A percentile compares a stretch with the other conserved stretches of the same genome.
phyloP scores from a whole-genome alignment of 345 rosid species.

The Citrus medica region DNA sequence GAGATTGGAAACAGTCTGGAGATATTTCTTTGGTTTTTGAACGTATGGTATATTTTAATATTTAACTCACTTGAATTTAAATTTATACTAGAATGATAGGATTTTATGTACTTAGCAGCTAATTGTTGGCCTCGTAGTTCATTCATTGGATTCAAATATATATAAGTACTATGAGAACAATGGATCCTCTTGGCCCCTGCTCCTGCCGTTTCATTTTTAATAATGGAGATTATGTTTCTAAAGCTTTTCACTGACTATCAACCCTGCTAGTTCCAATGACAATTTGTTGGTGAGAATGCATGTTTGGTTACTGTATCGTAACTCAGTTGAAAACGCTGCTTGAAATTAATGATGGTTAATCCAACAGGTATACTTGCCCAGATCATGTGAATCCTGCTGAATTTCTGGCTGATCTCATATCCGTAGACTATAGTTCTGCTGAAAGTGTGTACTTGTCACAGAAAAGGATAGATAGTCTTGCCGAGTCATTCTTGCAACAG shows the following conservation, averaged over 20 bases:
- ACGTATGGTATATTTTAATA: background rate
- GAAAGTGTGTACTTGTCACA: slow-evolving; percentile 72
- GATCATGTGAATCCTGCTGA: slow-evolving; percentile 96
- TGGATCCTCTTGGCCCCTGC: background rate
- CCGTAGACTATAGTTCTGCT: slow-evolving; percentile 82
- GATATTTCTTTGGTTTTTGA: background rate
- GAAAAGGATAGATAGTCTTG: slow-evolving; percentile 87
- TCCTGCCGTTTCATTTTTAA: background rate
- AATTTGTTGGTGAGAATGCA: slow-evolving; percentile 4
- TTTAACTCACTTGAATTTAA: background rate
- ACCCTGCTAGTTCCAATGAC: background rate
- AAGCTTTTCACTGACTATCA: background rate
- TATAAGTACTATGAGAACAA: background rate
- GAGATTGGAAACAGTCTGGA: background rate
- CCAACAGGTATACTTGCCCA: slow-evolving; percentile 75
- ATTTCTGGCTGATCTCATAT: slow-evolving; percentile 97
- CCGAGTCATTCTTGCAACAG: slow-evolving; percentile 71
- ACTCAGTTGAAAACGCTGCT: slow-evolving; percentile 3
- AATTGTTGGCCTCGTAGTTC: background rate
- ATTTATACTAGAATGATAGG: background rate
- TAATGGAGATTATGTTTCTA: background rate
- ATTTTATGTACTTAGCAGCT: background rate
- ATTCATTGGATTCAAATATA: background rate
- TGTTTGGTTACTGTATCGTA: slow-evolving; percentile 4
- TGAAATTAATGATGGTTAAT: slow-evolving; percentile 15